These are phyloP conservation scores for Calonectria pauciramosa DNA, from an alignment of 2,329 filamentous ascomycete genomes.

Conservation along the genomic window DNA sequence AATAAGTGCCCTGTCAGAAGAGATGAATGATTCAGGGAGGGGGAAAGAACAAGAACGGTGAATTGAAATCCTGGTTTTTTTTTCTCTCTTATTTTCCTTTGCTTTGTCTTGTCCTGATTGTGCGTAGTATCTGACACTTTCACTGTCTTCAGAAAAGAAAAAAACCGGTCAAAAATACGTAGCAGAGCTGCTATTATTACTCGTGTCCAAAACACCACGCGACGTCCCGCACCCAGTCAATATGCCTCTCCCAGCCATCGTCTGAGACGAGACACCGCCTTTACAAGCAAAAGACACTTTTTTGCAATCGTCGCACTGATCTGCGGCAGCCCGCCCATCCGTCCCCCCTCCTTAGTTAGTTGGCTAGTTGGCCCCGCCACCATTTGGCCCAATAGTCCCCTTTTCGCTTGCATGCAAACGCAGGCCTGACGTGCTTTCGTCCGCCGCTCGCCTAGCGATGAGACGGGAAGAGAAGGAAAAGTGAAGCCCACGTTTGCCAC, in stretches of 20 bases:
- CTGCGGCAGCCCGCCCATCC: background rate
- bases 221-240: background rate
- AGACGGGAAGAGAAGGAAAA: background rate
- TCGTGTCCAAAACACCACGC: constrained; percentile 19
- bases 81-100: background rate
- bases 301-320: background rate
- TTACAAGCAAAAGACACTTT: background rate
- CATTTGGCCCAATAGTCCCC: background rate
- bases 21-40: background rate
- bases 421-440: constrained; percentile 26
- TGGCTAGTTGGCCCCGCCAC: too few relatives aligned
- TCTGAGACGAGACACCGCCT: constrained; percentile 27
- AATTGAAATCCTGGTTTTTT: background rate
- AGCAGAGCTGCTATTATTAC: background rate
- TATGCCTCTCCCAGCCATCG: background rate
- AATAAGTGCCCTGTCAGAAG: background rate
- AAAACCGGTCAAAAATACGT: background rate
- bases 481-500: background rate
- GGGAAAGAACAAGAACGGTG: background rate
- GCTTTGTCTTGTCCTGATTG: background rate
- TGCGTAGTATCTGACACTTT: background rate
- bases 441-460: background rate
- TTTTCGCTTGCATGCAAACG: constrained; percentile 30
- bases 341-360: background rate
- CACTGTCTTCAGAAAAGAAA: background rate